Base-by-base conservation (phyloP, 108 stramenopile species). In the Skeletonema marinoi region DNA sequence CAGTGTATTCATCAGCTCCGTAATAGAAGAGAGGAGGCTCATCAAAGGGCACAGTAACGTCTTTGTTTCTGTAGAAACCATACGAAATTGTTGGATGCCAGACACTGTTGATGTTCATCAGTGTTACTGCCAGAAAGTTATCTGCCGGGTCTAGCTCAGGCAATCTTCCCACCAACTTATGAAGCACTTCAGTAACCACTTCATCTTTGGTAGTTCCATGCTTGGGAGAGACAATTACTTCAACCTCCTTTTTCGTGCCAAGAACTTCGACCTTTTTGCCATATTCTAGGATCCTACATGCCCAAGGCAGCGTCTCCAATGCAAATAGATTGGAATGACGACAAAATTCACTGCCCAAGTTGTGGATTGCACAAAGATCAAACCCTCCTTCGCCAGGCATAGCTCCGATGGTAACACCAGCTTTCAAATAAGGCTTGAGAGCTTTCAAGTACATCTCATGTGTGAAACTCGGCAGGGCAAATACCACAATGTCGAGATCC, bases 31-130 rank as follows among this genome's bases (percentile, higher is more conserved):
- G 86, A 12, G 86, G 86, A 4, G 86, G 84, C 54, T 83, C 86
- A 39, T 87, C 86, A 30, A 84, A 78, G 13, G 84, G 84, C 39
- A 82, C 42, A 36, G 70, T 66, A 5, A 74, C 61, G 39, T 87
- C 84, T 46, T 32, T 54, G 44, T 87, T 82, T 7, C 81, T 81
- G 77, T 82, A 87, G 68, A 85, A 87, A 3, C 72, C 80, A 30
- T 84, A 87, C 3, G 74, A 77, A 29, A 87, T 87, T 8, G 86
- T 87, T 19, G 86, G 86, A 71, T 87, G 86, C 86, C 86, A 87
- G 12, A 87, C 84, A 35, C 72, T 74, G 68, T 87, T 87, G 72
- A 87, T 87, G 54, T 85, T 85, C 86, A 87, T 87, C 46, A 87
- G 69, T 2, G 86, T 87, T 7, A 87, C 84, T 0, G 86, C 83